phyloP scores from a whole-genome alignment of 768 basidiomycete genomes.

The Paxillus involutus region DNA sequence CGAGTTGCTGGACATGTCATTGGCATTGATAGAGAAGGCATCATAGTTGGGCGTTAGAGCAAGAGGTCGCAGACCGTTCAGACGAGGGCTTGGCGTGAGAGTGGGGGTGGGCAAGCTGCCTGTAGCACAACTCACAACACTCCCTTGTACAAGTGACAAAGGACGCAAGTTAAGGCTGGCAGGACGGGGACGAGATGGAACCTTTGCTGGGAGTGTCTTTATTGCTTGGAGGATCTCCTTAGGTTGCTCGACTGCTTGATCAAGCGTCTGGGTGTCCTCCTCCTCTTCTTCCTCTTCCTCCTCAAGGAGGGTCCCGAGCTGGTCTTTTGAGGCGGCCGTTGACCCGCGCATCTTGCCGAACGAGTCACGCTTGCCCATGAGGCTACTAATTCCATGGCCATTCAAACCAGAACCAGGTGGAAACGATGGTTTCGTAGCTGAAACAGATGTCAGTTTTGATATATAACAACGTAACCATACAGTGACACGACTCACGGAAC shows the following conservation, averaged over 20 bases:
- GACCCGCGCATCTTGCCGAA: constrained; percentile 66
- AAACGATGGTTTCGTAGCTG: constrained; percentile 64
- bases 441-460: neutral
- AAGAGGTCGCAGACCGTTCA: constrained; percentile 50
- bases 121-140: constrained; percentile 34
- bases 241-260: constrained; percentile 12
- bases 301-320: constrained; percentile 76
- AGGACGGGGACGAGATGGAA: constrained; percentile 58
- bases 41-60: constrained; percentile 39
- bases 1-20: neutral
- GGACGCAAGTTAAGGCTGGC: constrained; percentile 67
- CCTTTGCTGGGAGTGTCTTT: constrained; percentile 35
- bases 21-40: constrained; percentile 25
- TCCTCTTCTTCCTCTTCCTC: constrained; percentile 88
- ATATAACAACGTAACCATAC: neutral
- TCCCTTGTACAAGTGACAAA: constrained; percentile 64
- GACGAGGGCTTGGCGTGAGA: constrained; percentile 47
- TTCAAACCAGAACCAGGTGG: constrained; percentile 45
- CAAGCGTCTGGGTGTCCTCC: constrained; percentile 14
- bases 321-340: constrained; percentile 69
- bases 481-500: constrained; percentile 53
- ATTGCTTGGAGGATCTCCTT: constrained; percentile 23
- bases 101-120: constrained; percentile 54
- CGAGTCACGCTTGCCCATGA: constrained; percentile 74
- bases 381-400: constrained; percentile 40